Percentiles rank a stretch among this genome's conserved stretches.
These are phyloP conservation scores for Penicillium sp. DNA, from an alignment of 2,329 filamentous ascomycete species.

Conservation along the genomic window DNA sequence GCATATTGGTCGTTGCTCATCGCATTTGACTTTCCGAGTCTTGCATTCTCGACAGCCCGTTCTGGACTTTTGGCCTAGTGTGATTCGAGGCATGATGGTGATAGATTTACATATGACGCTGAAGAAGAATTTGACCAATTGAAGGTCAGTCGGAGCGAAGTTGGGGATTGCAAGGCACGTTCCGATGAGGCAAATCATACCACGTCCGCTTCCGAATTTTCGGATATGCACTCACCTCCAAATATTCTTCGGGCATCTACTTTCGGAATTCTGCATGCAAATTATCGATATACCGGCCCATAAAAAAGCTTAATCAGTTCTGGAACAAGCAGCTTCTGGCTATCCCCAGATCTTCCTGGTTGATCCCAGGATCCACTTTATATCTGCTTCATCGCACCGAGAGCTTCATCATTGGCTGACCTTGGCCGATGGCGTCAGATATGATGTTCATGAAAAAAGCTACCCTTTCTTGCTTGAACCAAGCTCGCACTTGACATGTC, in stretches of 20 bases:
- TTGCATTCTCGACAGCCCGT: conserved; percentile 1
- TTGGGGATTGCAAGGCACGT: background rate
- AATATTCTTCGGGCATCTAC: background rate
- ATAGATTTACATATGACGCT: background rate
- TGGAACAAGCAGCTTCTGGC: background rate
- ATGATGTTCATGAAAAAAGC: background rate
- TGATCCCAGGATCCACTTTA: background rate
- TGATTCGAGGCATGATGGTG: background rate
- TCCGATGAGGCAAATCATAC: background rate
- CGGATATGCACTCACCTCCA: background rate
- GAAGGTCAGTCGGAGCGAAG: background rate
- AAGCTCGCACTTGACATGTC: background rate
- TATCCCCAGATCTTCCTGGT: background rate
- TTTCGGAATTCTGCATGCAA: background rate
- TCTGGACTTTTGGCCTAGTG: background rate
- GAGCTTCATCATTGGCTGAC: background rate
- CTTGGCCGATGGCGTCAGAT: background rate
- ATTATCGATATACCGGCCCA: background rate
- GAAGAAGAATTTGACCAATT: background rate
- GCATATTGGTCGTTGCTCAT: conserved; percentile 3
- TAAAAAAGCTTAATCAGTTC: background rate
- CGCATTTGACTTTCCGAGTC: conserved; percentile 2
- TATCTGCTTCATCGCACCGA: background rate
- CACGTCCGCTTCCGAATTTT: background rate
- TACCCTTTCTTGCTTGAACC: background rate